These are phyloP conservation scores for Metschnikowia vanudenii DNA, from an alignment of 805 yeast genomes.

Conservation along the genomic window DNA sequence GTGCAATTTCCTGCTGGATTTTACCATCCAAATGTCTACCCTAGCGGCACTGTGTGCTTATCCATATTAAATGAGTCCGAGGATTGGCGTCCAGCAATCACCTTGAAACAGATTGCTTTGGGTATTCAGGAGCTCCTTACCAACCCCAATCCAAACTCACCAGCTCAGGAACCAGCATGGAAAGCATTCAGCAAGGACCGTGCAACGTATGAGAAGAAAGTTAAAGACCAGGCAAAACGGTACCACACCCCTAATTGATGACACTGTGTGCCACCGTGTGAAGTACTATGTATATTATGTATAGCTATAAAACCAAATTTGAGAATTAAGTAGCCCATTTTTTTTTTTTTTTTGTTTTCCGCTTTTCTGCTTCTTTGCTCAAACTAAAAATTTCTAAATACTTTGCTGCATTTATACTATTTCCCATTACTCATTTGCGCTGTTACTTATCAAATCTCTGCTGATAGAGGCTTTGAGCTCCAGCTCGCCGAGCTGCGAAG, in stretches of 20 bases:
- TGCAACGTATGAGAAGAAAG: conserved; percentile 69
- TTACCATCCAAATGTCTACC: conserved; percentile 97
- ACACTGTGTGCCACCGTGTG: neutral
- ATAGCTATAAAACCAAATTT: conserved; percentile 5
- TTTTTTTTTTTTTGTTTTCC: neutral
- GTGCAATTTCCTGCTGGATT: conserved; percentile 86
- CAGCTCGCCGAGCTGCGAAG: conserved; percentile 60
- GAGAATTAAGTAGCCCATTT: neutral
- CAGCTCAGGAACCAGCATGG: conserved; percentile 98
- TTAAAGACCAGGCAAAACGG: conserved; percentile 68
- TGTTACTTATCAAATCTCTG: conserved; percentile 49
- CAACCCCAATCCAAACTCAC: conserved; percentile 90
- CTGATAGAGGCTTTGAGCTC: conserved; percentile 40
- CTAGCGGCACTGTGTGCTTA: conserved; percentile 94
- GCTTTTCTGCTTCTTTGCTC: neutral
- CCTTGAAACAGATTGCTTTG: conserved; percentile 80
- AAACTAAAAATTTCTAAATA: too few species aligned
- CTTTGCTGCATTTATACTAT: too few species aligned
- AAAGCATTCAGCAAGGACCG: conserved; percentile 73
- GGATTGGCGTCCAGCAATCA: conserved; percentile 98
- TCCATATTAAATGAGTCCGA: conserved; percentile 91
- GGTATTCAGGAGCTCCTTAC: conserved; percentile 92
- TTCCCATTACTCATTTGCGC: conserved; percentile 14
- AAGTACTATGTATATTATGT: conserved; percentile 10
- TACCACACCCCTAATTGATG: conserved; percentile 31